Percentiles rank a stretch among this genome's conserved stretches.
Conservation (phyloP, 495 filamentous ascomycete species). For the Pseudomonodictys pantanalensis region DNA sequence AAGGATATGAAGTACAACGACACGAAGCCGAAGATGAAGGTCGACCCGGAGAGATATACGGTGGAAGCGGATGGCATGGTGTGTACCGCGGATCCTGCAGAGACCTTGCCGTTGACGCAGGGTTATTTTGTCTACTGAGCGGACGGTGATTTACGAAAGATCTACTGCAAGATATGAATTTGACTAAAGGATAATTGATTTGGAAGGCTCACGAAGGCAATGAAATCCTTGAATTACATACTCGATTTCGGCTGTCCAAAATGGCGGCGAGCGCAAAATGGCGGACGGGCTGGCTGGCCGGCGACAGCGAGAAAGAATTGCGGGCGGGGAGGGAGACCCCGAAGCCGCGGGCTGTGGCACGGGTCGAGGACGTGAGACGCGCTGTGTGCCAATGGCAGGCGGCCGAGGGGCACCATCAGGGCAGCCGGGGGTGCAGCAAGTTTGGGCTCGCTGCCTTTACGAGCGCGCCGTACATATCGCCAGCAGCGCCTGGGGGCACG, state of each 20-base stretch:
- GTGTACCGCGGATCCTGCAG: conserved; percentile 73
- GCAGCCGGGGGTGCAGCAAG: too few relatives aligned
- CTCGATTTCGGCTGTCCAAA: too few relatives aligned
- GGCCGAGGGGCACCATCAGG: not conserved
- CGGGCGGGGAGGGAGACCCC: not conserved
- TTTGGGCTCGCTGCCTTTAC: conserved; percentile 23
- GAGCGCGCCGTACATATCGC: too few relatives aligned
- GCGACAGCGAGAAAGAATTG: too few relatives aligned
- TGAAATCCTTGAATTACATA: too few relatives aligned
- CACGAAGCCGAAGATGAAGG: conserved; percentile 82
- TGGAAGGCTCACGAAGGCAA: too few relatives aligned
- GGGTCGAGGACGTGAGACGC: not conserved
- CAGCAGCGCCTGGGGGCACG: too few relatives aligned
- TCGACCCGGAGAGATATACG: conserved; percentile 87
- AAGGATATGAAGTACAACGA: conserved; percentile 94
- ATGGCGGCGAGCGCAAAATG: too few relatives aligned
- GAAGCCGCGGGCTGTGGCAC: not conserved
- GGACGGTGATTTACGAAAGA: not conserved
- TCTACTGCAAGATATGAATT: too few relatives aligned
- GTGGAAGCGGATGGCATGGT: conserved; percentile 83
- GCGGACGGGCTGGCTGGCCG: too few relatives aligned
- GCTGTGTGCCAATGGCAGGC: conserved; percentile 3
- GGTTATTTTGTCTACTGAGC: conserved; percentile 71
- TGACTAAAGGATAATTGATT: too few relatives aligned
- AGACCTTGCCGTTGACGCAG: conserved; percentile 75